phyloP scores from a whole-genome alignment of 2,329 filamentous ascomycete genomes.

The Claviceps quebecensis region DNA sequence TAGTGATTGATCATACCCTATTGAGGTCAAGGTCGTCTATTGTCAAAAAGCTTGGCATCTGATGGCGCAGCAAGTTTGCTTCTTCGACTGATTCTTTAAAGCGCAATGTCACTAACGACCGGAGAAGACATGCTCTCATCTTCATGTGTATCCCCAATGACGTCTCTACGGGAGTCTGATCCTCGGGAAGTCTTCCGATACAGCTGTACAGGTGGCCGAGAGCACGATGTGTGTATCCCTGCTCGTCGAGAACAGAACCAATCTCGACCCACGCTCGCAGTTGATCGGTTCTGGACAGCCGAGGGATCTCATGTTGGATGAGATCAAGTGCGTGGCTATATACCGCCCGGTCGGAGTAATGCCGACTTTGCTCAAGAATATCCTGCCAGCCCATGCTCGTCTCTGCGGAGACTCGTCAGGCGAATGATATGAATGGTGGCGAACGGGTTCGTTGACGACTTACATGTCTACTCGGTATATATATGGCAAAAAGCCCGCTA shows the following conservation, averaged over 20 bases:
- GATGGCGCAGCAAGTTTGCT: background rate
- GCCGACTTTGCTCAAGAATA: background rate
- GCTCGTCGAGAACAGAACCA: background rate
- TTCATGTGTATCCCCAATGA: background rate
- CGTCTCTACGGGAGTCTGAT: background rate
- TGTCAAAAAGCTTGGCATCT: background rate
- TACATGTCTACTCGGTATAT: background rate
- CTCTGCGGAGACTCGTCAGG: background rate
- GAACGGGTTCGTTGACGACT: background rate
- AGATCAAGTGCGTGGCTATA: background rate
- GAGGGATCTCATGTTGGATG: background rate
- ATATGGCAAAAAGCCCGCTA: background rate
- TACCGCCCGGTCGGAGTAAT: background rate
- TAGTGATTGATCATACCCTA: background rate
- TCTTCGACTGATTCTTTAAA: background rate
- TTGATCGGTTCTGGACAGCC: background rate
- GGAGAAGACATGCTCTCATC: background rate
- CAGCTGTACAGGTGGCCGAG: background rate
- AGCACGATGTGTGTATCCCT: background rate
- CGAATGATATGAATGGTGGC: background rate
- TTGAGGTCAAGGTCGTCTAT: background rate
- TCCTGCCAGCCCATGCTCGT: background rate
- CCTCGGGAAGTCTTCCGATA: background rate
- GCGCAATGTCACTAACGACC: background rate
- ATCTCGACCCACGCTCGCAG: background rate